Evolutionary conservation across 2,329 filamentous ascomycete species (phyloP).

Genomic region (Hymenoscyphus infarciens): DNA sequence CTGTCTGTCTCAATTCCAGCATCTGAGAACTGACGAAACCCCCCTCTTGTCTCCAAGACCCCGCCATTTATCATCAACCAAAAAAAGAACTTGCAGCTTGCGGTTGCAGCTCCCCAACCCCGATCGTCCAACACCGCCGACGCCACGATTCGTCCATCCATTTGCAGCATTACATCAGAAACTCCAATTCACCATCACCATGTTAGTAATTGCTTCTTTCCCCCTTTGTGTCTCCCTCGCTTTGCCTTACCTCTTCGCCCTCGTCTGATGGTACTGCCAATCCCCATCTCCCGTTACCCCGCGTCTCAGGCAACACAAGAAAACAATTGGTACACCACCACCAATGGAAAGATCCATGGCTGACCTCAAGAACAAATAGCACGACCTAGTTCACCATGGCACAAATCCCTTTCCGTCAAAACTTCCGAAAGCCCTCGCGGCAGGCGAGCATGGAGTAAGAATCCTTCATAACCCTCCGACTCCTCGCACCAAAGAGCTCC

Average conservation of each 20-base stretch:
- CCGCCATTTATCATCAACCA: slow-evolving; percentile 2
- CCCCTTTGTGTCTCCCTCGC: background rate
- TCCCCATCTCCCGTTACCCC: background rate
- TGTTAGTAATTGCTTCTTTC: background rate
- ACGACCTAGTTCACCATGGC: slow-evolving; percentile 22
- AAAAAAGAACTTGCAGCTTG: background rate
- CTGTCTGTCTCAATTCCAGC: background rate
- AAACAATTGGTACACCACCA: background rate
- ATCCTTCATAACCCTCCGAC: background rate
- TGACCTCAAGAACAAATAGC: slow-evolving; percentile 16
- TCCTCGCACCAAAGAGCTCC: slow-evolving; percentile 11
- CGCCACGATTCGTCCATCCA: background rate
- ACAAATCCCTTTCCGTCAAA: slow-evolving; percentile 31
- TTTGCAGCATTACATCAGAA: background rate
- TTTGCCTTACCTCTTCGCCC: background rate
- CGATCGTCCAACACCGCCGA: background rate
- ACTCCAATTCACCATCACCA: background rate
- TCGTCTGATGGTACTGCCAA: background rate
- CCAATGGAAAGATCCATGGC: slow-evolving; percentile 19
- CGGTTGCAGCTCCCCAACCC: background rate
- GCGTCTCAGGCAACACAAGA: background rate
- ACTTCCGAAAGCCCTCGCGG: slow-evolving; percentile 33
- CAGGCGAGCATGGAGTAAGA: slow-evolving; percentile 35
- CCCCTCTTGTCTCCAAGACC: background rate
- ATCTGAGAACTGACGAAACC: background rate